Percentiles rank a stretch among this genome's conserved stretches.
Evolutionary conservation across 2,329 filamentous ascomycete species (phyloP).

Genomic region (Botrytis byssoidea): DNA sequence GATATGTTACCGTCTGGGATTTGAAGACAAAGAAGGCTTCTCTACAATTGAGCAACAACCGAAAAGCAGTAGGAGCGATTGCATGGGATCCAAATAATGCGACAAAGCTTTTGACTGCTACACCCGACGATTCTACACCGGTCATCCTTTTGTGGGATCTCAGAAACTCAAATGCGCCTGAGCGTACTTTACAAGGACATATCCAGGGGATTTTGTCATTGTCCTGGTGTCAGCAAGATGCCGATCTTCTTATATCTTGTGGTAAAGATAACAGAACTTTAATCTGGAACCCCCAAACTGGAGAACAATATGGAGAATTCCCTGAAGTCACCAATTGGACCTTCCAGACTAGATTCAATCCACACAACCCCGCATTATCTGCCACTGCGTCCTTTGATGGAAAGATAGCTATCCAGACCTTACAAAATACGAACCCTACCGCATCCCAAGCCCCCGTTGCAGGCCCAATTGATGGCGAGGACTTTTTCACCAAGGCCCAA

Average conservation of each 20-base stretch:
- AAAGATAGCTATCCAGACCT: conserved; percentile 88
- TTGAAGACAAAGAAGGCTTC: conserved; percentile 97
- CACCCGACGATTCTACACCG: conserved; percentile 82
- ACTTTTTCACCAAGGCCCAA: conserved; percentile 94
- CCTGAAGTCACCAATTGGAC: conserved; percentile 99
- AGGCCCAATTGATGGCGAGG: conserved; percentile 78
- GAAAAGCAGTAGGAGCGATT: conserved; percentile 91
- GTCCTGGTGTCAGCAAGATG: conserved; percentile 93
- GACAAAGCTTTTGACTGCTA: conserved; percentile 90
- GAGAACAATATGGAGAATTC: conserved; percentile 84
- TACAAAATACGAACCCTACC: conserved; percentile 87
- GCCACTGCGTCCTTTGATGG: conserved; percentile 97
- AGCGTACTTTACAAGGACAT: conserved; percentile 84
- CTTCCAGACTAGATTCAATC: conserved; percentile 92
- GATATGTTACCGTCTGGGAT: conserved; percentile 98
- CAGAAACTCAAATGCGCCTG: conserved; percentile 92
- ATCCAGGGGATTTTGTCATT: conserved; percentile 90
- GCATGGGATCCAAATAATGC: conserved; percentile 96
- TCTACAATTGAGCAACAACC: conserved; percentile 87
- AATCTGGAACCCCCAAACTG: conserved; percentile 93
- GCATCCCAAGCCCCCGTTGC: conserved; percentile 65
- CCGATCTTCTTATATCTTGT: conserved; percentile 82
- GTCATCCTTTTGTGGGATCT: conserved; percentile 93
- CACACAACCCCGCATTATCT: conserved; percentile 85
- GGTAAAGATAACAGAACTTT: conserved; percentile 96